These are phyloP conservation scores for Skeletonema marinoi DNA, from an alignment of 108 stramenopile genomes.

Conservation along the genomic window DNA sequence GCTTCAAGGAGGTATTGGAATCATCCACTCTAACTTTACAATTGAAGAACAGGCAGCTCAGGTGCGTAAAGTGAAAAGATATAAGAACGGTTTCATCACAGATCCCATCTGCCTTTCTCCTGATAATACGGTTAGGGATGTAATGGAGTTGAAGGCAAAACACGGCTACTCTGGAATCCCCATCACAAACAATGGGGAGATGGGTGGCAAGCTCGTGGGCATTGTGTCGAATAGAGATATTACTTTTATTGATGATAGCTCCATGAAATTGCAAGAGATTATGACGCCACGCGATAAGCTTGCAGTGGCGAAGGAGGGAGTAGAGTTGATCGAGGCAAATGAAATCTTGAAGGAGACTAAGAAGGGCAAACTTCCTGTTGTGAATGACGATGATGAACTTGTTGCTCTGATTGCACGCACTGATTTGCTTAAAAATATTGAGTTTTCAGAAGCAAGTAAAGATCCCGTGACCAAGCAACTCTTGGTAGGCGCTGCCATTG, in stretches of 20 bases:
- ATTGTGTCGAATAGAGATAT: slow-evolving; percentile 98
- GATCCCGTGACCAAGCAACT: slow-evolving; percentile 94
- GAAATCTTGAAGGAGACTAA: slow-evolving; percentile 93
- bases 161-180: slow-evolving; percentile 98
- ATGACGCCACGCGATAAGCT: slow-evolving; percentile 92
- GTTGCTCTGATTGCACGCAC: slow-evolving; percentile 97
- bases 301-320: slow-evolving; percentile 91
- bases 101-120: slow-evolving; percentile 96
- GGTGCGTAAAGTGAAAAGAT: slow-evolving; percentile 95
- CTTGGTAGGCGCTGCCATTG: slow-evolving; percentile 97
- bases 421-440: slow-evolving; percentile 97
- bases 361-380: slow-evolving; percentile 99
- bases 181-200: slow-evolving; percentile 96
- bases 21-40: slow-evolving; percentile 99
- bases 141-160: slow-evolving; percentile 75
- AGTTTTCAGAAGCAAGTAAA: slow-evolving; percentile 97
- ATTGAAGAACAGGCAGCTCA: slow-evolving; percentile 93
- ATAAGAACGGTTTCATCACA: slow-evolving; percentile 99
- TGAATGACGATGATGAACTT: slow-evolving; percentile 94
- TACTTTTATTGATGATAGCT: slow-evolving; percentile 91
- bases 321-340: slow-evolving; percentile 94
- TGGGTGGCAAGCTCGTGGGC: slow-evolving; percentile 96
- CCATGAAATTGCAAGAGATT: slow-evolving; percentile 82
- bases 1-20: slow-evolving; percentile 98
- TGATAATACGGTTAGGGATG: slow-evolving; percentile 90